phyloP scores from a whole-genome alignment of 164 flowering plant species.

The Tetrastigma voinierianum region DNA sequence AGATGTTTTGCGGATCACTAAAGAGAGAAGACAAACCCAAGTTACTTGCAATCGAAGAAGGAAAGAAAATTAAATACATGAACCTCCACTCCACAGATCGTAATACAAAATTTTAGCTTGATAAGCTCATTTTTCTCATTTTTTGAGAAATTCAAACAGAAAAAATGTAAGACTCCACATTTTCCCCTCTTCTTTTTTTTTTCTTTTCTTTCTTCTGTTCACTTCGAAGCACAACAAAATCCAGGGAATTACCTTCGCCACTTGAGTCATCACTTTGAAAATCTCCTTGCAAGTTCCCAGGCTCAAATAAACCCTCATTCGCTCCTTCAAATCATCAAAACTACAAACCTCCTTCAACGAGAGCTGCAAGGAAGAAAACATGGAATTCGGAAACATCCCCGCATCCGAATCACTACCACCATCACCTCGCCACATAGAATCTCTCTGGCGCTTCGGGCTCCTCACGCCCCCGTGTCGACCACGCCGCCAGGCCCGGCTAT shows the following conservation, averaged over 20 bases:
- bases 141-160: too few relatives aligned
- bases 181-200: too few relatives aligned
- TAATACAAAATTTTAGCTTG: too few relatives aligned
- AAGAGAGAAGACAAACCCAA: too few relatives aligned
- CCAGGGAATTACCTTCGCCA: conserved; percentile 56
- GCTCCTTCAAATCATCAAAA: conserved; percentile 76
- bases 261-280: conserved; percentile 62
- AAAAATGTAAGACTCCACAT: too few relatives aligned
- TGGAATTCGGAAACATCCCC: conserved; percentile 20
- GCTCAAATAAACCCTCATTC: conserved; percentile 73
- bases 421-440: conserved; percentile 26
- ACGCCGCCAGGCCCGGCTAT: conserved; percentile 26
- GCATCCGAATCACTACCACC: conserved; percentile 14
- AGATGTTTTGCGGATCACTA: too few relatives aligned
- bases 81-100: too few relatives aligned
- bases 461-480: conserved; percentile 55
- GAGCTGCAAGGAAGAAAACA: conserved; percentile 31
- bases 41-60: too few relatives aligned
- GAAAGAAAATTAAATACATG: too few relatives aligned
- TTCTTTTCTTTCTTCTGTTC: too few relatives aligned
- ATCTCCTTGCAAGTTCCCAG: conserved; percentile 59
- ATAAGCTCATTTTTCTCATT: too few relatives aligned
- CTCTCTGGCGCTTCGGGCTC: conserved; percentile 70
- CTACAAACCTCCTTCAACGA: conserved; percentile 84
- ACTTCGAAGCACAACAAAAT: neutral